Conservation (phyloP, 352 stramenopile genomes). For the Peronospora farinosa region DNA sequence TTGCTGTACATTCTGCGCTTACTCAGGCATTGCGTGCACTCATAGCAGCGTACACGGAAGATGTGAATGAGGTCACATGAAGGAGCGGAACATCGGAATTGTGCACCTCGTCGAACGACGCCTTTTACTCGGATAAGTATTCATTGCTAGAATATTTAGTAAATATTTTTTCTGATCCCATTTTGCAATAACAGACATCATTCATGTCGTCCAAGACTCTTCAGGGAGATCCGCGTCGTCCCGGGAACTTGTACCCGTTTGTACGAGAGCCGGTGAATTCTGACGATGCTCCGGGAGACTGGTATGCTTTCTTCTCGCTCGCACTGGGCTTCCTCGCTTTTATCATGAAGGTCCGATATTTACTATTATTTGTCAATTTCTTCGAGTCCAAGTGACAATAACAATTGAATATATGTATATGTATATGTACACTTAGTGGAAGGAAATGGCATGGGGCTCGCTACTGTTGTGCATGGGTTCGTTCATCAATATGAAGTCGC, state of each 20-base stretch:
- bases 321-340: slow-evolving; percentile 51
- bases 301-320: slow-evolving; percentile 64
- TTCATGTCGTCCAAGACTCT: slow-evolving; percentile 25
- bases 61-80: too few species aligned
- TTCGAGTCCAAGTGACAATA: neutral
- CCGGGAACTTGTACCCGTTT: slow-evolving; percentile 63
- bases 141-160: neutral
- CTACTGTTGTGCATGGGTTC: slow-evolving; percentile 59
- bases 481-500: slow-evolving; percentile 55
- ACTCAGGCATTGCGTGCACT: too few species aligned
- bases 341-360: slow-evolving; percentile 46
- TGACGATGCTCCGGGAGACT: slow-evolving; percentile 37
- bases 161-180: neutral
- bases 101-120: too few species aligned
- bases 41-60: too few species aligned
- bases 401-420: neutral
- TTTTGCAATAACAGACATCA: slow-evolving; percentile 2
- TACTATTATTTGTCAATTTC: neutral
- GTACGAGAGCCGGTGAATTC: slow-evolving; percentile 47
- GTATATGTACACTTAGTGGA: slow-evolving; percentile 35
- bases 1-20: too few species aligned
- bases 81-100: too few species aligned
- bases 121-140: neutral
- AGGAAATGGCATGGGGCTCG: slow-evolving; percentile 56
- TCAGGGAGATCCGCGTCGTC: slow-evolving; percentile 52